Evolutionary conservation across 2,329 filamentous ascomycete genomes (phyloP).

Genomic region (Xylariaceae sp.): DNA sequence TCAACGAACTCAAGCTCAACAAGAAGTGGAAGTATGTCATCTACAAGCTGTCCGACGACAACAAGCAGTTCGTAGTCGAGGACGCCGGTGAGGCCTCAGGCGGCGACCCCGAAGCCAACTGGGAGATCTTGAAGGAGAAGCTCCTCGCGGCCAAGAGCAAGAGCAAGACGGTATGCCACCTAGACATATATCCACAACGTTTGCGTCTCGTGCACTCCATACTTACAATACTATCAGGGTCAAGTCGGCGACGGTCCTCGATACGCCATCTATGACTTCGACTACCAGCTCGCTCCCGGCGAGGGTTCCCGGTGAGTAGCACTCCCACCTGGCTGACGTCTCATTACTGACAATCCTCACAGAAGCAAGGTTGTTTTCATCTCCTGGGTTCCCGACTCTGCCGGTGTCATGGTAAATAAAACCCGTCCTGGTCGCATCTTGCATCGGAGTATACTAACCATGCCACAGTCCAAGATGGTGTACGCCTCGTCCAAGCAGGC

Average conservation of each 20-base stretch:
- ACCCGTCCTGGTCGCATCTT: neutral
- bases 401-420: conserved; percentile 65
- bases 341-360: conserved; percentile 13
- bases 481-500: conserved; percentile 88
- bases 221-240: conserved; percentile 45
- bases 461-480: conserved; percentile 73
- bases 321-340: conserved; percentile 27
- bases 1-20: conserved; percentile 80
- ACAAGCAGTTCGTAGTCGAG: conserved; percentile 78
- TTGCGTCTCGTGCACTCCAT: no score
- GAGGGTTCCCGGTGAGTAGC: conserved; percentile 64
- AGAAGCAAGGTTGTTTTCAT: conserved; percentile 80
- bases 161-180: conserved; percentile 58
- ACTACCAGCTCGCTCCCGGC: conserved; percentile 69
- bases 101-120: conserved; percentile 54
- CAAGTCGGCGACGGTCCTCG: conserved; percentile 65
- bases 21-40: conserved; percentile 85
- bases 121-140: conserved; percentile 71
- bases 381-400: conserved; percentile 79
- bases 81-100: conserved; percentile 52
- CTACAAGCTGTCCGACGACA: conserved; percentile 82
- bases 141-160: conserved; percentile 72
- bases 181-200: no score
- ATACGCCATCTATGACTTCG: conserved; percentile 83
- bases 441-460: conserved; percentile 13